Conservation (phyloP, 2,329 filamentous ascomycete genomes). For the Calonectria leucothoes region DNA sequence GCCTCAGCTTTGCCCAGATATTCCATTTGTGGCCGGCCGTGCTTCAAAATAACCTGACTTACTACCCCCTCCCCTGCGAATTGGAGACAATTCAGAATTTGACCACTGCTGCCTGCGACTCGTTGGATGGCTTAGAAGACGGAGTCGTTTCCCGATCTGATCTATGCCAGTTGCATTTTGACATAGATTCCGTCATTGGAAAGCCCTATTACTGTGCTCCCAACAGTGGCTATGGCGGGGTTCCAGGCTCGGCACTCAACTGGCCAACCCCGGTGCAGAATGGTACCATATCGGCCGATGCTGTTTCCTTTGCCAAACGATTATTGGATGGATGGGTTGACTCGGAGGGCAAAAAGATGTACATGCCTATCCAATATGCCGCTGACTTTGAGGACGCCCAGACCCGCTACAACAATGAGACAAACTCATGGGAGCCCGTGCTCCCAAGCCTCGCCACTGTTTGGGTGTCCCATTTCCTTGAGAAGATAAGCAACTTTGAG, state of each 20-base stretch:
- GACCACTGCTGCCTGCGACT: background rate
- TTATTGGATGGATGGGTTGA: background rate
- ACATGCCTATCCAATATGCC: background rate
- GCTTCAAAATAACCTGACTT: background rate
- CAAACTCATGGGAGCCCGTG: background rate
- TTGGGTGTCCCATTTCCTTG: background rate
- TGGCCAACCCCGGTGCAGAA: background rate
- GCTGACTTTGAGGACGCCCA: background rate
- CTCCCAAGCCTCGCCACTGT: background rate
- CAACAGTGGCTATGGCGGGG: background rate
- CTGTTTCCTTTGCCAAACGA: background rate
- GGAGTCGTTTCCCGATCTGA: background rate
- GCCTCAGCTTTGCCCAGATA: background rate
- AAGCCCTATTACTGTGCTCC: background rate
- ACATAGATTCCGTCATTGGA: background rate
- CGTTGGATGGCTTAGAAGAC: background rate
- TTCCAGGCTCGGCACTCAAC: background rate
- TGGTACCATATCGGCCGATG: background rate
- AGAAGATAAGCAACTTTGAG: background rate
- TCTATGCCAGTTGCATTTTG: background rate
- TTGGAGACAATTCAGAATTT: background rate
- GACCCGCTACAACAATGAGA: background rate
- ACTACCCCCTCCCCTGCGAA: background rate
- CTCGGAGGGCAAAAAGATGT: background rate
- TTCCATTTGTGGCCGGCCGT: background rate